A percentile compares a stretch with the other conserved stretches of the same genome.
These are phyloP conservation scores for Pseudoneurospora amorphoporcata DNA, from an alignment of 495 filamentous ascomycete genomes.

Conservation along the genomic window DNA sequence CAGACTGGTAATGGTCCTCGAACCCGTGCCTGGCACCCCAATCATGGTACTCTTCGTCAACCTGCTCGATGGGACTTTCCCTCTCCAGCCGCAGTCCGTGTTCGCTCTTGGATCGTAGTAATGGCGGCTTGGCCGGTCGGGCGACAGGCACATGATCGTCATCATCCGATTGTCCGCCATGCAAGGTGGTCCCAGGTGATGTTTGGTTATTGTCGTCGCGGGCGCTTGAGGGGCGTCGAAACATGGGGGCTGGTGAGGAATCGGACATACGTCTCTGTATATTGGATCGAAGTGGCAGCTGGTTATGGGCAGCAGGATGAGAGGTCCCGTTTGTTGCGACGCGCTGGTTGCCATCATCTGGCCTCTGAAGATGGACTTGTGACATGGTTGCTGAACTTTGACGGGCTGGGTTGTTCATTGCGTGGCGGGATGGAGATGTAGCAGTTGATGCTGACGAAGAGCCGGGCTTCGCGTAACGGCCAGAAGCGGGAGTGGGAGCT, in stretches of 20 bases:
- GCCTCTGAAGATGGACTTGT: conserved; percentile 16
- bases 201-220: conserved; percentile 16
- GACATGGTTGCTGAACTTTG: conserved; percentile 13
- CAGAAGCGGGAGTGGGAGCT: neutral
- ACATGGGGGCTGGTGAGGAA: conserved; percentile 2
- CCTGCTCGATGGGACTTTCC: conserved; percentile 26
- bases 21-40: conserved; percentile 56
- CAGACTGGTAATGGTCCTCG: conserved; percentile 58
- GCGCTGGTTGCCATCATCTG: conserved; percentile 4
- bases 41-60: conserved; percentile 32
- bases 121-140: conserved; percentile 40
- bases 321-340: neutral
- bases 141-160: conserved; percentile 10
- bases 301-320: neutral
- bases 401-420: conserved; percentile 4
- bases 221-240: conserved; percentile 23
- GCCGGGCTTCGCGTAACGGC: conserved; percentile 3
- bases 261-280: conserved; percentile 4
- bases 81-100: conserved; percentile 41
- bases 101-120: conserved; percentile 65
- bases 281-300: neutral
- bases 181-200: neutral
- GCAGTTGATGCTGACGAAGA: conserved; percentile 5
- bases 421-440: conserved; percentile 8
- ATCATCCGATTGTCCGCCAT: conserved; percentile 9